Evolutionary conservation across 2,329 filamentous ascomycete species (phyloP).

Genomic region (Zasmidium angulare): DNA sequence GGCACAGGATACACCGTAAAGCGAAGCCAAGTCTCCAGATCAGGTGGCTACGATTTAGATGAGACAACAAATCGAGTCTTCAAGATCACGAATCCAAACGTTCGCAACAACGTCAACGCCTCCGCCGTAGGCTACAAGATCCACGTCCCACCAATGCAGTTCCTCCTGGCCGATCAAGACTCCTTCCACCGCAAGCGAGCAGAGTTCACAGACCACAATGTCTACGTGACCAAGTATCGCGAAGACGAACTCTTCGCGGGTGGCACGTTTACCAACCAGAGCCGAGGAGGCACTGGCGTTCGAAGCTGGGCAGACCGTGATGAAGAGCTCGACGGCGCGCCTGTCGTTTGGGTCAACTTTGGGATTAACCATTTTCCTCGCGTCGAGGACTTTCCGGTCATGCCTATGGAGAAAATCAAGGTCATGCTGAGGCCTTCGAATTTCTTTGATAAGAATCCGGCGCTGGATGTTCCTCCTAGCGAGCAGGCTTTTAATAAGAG

Average conservation of each 20-base stretch:
- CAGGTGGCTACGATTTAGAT: slow-evolving; percentile 52
- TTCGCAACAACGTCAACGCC: slow-evolving; percentile 48
- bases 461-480: slow-evolving; percentile 55
- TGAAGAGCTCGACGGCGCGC: slow-evolving; percentile 51
- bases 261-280: slow-evolving; percentile 56
- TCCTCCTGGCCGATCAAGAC: slow-evolving; percentile 52
- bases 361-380: slow-evolving; percentile 58
- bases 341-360: slow-evolving; percentile 59
- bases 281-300: slow-evolving; percentile 51
- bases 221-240: slow-evolving; percentile 59
- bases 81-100: slow-evolving; percentile 49
- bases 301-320: slow-evolving; percentile 51
- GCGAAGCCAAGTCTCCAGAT: slow-evolving; percentile 50
- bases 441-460: slow-evolving; percentile 60
- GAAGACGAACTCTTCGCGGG: slow-evolving; percentile 62
- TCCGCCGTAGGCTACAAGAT: slow-evolving; percentile 54
- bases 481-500: slow-evolving; percentile 10
- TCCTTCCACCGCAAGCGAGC: slow-evolving; percentile 59
- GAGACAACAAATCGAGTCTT: slow-evolving; percentile 46
- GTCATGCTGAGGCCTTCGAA: slow-evolving; percentile 59
- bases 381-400: slow-evolving; percentile 60
- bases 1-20: slow-evolving; percentile 51
- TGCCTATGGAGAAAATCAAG: slow-evolving; percentile 59
- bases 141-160: slow-evolving; percentile 50
- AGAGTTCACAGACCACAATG: slow-evolving; percentile 58